Percentiles rank a stretch among this genome's conserved stretches.
phyloP scores from a whole-genome alignment of 352 stramenopile genomes.

The Phytophthora hybrid region DNA sequence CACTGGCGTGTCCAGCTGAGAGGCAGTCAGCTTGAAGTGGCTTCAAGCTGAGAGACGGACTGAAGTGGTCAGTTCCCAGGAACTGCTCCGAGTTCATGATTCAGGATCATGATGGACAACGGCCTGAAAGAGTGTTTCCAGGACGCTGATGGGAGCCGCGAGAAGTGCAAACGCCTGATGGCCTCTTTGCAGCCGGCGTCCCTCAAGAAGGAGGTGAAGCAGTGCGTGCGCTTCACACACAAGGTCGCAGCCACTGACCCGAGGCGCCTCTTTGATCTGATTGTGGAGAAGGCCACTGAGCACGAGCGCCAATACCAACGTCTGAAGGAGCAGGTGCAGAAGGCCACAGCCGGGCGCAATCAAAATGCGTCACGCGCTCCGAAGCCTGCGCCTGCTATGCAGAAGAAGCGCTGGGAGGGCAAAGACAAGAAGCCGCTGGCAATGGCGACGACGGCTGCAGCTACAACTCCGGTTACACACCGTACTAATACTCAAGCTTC shows the following conservation, averaged over 20 bases:
- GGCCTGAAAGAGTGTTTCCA: not conserved
- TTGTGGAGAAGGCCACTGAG: constrained; percentile 15
- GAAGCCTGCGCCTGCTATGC: not conserved
- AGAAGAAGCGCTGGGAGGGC: not conserved
- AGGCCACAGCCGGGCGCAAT: not conserved
- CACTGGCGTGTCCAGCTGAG: no score
- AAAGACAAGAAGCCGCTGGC: not conserved
- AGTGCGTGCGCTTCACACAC: constrained; percentile 11
- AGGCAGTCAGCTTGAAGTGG: no score
- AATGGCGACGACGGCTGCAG: no score
- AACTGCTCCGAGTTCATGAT: no score
- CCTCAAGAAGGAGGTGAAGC: constrained; percentile 10
- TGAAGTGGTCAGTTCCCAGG: no score
- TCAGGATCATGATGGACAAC: not conserved
- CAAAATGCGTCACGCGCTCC: not conserved
- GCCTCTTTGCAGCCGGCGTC: not conserved
- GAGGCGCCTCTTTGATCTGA: constrained; percentile 1
- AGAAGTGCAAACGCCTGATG: constrained; percentile 9
- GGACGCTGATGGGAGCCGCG: not conserved
- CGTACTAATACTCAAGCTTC: no score
- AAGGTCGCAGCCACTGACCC: not conserved
- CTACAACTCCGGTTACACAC: no score
- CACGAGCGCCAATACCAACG: not conserved
- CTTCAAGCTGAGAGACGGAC: not conserved
- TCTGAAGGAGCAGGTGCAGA: not conserved